phyloP scores from a whole-genome alignment of 345 rosid genomes.

The Moringa oleifera region DNA sequence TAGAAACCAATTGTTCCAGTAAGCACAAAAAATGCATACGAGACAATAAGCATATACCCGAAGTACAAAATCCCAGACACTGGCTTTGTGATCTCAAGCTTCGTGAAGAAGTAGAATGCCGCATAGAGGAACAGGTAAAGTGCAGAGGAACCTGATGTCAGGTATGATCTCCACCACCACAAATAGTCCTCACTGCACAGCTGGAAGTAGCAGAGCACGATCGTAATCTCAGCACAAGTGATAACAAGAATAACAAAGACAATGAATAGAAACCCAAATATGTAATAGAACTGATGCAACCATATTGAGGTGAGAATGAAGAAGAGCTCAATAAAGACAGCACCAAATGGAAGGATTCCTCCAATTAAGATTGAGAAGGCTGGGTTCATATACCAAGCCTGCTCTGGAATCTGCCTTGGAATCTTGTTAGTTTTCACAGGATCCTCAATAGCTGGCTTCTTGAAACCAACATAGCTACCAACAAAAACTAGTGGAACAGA shows the following conservation, averaged over 20 bases:
- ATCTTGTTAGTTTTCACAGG: conserved; percentile 90
- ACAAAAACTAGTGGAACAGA: conserved; percentile 82
- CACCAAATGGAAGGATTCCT: conserved; percentile 93
- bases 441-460: conserved; percentile 64
- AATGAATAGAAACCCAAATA: conserved; percentile 84
- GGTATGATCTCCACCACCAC: conserved; percentile 99
- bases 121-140: conserved; percentile 88
- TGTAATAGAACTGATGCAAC: conserved; percentile 91
- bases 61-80: conserved; percentile 78
- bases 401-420: conserved; percentile 79
- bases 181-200: conserved; percentile 89
- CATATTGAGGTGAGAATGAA: conserved; percentile 90
- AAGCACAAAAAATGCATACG: conserved; percentile 73
- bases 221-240: conserved; percentile 85
- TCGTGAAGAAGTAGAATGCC: conserved; percentile 79
- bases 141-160: conserved; percentile 86
- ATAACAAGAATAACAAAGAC: conserved; percentile 72
- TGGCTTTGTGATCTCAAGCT: conserved; percentile 83
- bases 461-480: conserved; percentile 70
- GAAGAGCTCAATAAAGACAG: conserved; percentile 91
- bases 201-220: conserved; percentile 93
- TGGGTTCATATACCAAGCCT: conserved; percentile 89
- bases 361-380: conserved; percentile 76
- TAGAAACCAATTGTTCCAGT: conserved; percentile 84
- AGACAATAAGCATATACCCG: conserved; percentile 78